phyloP scores from a whole-genome alignment of 2,329 filamentous ascomycete genomes.

The Orbilia oligospora region DNA sequence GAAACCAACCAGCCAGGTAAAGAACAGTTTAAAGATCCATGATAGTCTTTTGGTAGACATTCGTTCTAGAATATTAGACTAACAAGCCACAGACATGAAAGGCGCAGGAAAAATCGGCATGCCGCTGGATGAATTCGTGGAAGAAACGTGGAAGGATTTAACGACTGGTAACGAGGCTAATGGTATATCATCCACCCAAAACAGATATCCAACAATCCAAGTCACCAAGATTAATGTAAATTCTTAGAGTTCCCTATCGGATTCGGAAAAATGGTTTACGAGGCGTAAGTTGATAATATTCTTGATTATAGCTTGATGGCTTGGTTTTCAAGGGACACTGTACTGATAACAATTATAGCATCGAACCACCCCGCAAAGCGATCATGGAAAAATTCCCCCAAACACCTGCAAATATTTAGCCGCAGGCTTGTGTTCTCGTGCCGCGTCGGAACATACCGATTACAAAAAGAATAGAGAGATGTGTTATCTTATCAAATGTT shows the following conservation, averaged over 20 bases:
- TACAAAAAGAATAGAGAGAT: no score
- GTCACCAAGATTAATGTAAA: neutral
- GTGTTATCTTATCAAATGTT: no score
- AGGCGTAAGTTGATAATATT: conserved; percentile 17
- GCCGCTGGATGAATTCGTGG: conserved; percentile 69
- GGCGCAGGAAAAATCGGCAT: conserved; percentile 69
- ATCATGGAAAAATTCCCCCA: conserved; percentile 50
- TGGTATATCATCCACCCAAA: conserved; percentile 27
- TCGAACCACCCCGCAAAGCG: conserved; percentile 31
- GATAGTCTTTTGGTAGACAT: neutral
- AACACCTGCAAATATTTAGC: conserved; percentile 40
- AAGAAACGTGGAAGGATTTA: conserved; percentile 69
- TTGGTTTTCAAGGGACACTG: no score
- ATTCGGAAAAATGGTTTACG: conserved; percentile 45
- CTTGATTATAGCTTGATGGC: no score
- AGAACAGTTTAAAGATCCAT: neutral
- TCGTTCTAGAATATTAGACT: neutral
- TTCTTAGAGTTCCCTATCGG: conserved; percentile 44
- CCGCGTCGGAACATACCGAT: no score
- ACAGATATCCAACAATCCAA: neutral
- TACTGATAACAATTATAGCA: conserved; percentile 13
- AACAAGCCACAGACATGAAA: conserved; percentile 65
- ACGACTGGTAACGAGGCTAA: conserved; percentile 68
- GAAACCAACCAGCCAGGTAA: conserved; percentile 66
- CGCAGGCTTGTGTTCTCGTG: neutral